Evolutionary conservation across 2,329 filamentous ascomycete genomes (phyloP).

Genomic region (Thyridium curvatum): DNA sequence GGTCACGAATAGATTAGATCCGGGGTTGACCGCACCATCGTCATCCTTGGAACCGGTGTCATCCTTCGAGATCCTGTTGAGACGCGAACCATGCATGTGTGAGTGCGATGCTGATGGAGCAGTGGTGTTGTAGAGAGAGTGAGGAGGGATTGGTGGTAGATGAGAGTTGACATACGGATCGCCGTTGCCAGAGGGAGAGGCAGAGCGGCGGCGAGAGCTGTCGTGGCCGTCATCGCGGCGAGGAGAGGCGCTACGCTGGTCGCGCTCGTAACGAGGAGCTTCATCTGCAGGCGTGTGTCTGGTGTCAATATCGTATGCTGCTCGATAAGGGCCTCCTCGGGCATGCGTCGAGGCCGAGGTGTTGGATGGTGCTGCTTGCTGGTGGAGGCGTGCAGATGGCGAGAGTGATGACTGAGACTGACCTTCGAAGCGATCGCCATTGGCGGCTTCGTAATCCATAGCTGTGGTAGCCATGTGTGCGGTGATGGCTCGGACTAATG

Average conservation of each 20-base stretch:
- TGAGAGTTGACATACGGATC: constrained; percentile 34
- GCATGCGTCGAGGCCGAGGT: constrained; percentile 3
- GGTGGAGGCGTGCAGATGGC: constrained; percentile 5
- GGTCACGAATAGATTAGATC: constrained; percentile 97
- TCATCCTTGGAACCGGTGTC: too few species aligned
- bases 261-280: constrained; percentile 58
- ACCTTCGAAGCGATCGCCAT: constrained; percentile 63
- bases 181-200: constrained; percentile 50
- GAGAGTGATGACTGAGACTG: constrained; percentile 16
- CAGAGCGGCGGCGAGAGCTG: constrained; percentile 50
- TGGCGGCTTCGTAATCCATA: constrained; percentile 66
- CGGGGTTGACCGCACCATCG: constrained; percentile 72
- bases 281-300: constrained; percentile 41
- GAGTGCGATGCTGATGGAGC: too few species aligned
- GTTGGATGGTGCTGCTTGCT: not conserved
- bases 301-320: not conserved
- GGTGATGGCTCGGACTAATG: too few species aligned
- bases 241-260: constrained; percentile 61
- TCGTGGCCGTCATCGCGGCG: constrained; percentile 58
- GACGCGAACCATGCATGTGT: too few species aligned
- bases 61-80: too few species aligned
- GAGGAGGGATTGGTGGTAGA: constrained; percentile 4
- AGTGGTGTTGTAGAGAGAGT: constrained; percentile 7
- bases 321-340: constrained; percentile 3
- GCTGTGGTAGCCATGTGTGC: constrained; percentile 53